Base-by-base conservation (phyloP, 352 stramenopile species). In the Plasmopara viticola region DNA sequence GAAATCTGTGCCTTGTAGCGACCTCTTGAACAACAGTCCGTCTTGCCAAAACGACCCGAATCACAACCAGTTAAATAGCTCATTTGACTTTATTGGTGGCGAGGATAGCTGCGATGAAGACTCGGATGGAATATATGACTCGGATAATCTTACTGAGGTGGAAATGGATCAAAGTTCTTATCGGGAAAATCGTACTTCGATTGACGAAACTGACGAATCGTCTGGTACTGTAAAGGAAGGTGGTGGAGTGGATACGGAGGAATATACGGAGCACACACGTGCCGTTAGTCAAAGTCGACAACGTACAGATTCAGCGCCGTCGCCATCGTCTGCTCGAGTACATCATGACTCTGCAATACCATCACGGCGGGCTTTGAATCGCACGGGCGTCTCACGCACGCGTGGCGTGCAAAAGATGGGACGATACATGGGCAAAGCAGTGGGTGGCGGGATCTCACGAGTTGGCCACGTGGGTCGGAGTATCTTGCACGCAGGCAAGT, bases 1-100 rank as follows among this genome's bases (percentile, higher is more conserved):
- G 44, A 1, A 33, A 31, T 46, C 4, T 6, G 30, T 44, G 18
- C 6, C 40, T 50, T 37, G 12, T 14, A 89, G 81, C 9, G 75
- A 92, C 39, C 65, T 70, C 18, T 65, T 90, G n/a, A 92, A 89
- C 53, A 76, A 70, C 63, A 92, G 82, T 55, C 78, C 78, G 2
- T 88, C 79, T 12, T 87, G 62, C 33, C 72, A 72, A 14, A 62
- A 71, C 31, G 72, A 76, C 15, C 59, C 73, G 25, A 67, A 59
- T 8, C 54, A 33, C 20, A 77, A 64, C 14, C 53, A 66, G 9
- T 76, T 83, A 43, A 30, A 38, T 33, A 74, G 67, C 17, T 87
- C 76, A n/a, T 93, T 91, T 37, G 83, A 90, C 44, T 91, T 90
- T 31, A 74, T 93, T 35, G 80, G 80, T 5, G 83, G 83, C 6